Percentiles rank a stretch among this genome's conserved stretches.
phyloP scores from a whole-genome alignment of 1,139 yeast genomes.

The Nadsonia commutata region DNA sequence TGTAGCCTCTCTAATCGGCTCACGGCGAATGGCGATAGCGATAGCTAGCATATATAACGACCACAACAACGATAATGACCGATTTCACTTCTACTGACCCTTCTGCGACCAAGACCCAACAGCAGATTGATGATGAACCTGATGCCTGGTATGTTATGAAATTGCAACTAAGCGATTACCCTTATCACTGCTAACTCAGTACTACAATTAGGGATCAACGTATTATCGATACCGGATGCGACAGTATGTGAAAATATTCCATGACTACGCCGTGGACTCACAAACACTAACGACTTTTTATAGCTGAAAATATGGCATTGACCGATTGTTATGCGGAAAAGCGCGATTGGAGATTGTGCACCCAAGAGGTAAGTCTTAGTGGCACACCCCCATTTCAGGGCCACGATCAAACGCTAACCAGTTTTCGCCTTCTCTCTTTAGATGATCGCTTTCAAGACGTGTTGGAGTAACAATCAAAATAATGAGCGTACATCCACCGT shows the following conservation, averaged over 20 bases:
- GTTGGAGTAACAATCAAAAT: constrained; percentile 52
- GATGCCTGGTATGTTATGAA: constrained; percentile 34
- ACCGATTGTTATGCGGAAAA: constrained; percentile 62
- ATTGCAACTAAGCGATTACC: no score
- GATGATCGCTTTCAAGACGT: constrained; percentile 50
- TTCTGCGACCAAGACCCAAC: background rate
- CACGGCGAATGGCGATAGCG: no score
- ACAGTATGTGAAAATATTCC: constrained; percentile 20
- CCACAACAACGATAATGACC: no score
- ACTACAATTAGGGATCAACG: constrained; percentile 47
- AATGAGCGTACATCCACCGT: constrained; percentile 28
- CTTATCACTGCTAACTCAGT: no score
- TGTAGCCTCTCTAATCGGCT: no score
- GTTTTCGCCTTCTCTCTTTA: constrained; percentile 12
- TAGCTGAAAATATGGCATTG: constrained; percentile 43
- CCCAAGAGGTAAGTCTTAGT: constrained; percentile 31
- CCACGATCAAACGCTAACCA: background rate
- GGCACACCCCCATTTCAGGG: no score
- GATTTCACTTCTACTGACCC: no score
- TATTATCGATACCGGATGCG: constrained; percentile 56
- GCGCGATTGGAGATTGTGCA: constrained; percentile 60
- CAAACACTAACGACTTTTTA: no score
- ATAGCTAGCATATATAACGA: no score
- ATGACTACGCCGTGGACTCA: no score
- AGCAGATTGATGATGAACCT: constrained; percentile 39